A percentile compares a stretch with the other conserved stretches of the same genome.
phyloP scores from a whole-genome alignment of 208 protist species.

The Trypanosoma lewisi region DNA sequence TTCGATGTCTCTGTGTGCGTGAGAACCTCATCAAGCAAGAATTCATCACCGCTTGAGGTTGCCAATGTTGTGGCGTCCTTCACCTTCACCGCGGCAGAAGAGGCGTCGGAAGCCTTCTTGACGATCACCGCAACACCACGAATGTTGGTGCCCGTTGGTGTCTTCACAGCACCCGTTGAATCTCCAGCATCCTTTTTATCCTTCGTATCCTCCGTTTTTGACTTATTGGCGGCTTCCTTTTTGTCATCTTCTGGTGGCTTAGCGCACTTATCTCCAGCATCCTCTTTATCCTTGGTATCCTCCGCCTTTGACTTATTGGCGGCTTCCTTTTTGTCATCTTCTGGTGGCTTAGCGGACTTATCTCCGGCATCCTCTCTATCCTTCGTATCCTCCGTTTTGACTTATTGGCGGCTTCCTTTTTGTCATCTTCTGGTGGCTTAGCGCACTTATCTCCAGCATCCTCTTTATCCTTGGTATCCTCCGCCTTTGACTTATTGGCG shows the following conservation, averaged over 20 bases:
- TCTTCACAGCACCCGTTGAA: slow-evolving; percentile 1
- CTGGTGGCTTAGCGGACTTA: no score
- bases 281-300: no score
- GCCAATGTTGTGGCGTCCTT: slow-evolving; percentile 45
- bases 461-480: slow-evolving; percentile 24
- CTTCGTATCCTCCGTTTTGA: no score
- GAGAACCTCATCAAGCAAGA: slow-evolving; percentile 54
- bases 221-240: background rate
- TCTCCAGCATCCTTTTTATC: background rate
- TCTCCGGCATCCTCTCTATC: no score
- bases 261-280: no score
- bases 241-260: slow-evolving; percentile 31
- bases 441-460: no score
- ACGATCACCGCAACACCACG: slow-evolving; percentile 30
- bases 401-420: no score
- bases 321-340: no score
- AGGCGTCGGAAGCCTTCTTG: slow-evolving; percentile 3
- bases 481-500: background rate
- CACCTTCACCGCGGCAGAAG: slow-evolving; percentile 17
- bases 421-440: no score
- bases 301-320: no score
- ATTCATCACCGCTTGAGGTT: slow-evolving; percentile 33
- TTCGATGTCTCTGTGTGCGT: slow-evolving; percentile 34
- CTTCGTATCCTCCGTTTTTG: slow-evolving; percentile 21
- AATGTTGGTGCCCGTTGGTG: slow-evolving; percentile 36